Percentiles rank a stretch among this genome's conserved stretches.
Evolutionary conservation across 2,329 filamentous ascomycete genomes (phyloP).

Genomic region (Botrytis paeoniae): DNA sequence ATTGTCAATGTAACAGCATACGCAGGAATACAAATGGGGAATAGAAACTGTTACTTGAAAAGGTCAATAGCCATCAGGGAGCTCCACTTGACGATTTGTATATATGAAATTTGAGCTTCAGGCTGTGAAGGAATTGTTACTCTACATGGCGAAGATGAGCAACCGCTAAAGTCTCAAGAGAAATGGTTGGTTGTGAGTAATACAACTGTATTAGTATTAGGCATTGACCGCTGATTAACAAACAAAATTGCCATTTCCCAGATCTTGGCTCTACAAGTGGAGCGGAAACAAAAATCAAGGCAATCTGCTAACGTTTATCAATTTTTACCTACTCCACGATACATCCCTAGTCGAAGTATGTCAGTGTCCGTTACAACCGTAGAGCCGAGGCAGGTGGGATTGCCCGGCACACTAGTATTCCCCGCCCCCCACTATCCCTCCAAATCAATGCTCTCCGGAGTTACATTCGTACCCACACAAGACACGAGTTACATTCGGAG

Average conservation of each 20-base stretch:
- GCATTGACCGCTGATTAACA: neutral
- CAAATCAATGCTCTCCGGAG: neutral
- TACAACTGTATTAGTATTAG: neutral
- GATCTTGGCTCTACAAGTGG: neutral
- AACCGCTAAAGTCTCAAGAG: neutral
- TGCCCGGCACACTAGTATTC: neutral
- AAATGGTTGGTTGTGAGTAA: neutral
- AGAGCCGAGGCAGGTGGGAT: neutral
- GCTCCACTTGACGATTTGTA: neutral
- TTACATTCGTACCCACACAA: neutral
- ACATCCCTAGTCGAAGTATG: neutral
- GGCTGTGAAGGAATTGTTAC: neutral
- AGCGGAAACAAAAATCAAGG: neutral
- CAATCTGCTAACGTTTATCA: neutral
- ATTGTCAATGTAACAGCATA: neutral
- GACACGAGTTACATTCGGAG: neutral
- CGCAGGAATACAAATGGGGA: neutral
- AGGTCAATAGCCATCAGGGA: neutral
- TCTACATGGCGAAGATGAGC: neutral
- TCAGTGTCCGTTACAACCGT: neutral
- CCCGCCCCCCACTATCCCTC: neutral
- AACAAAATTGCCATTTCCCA: neutral
- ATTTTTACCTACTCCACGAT: neutral
- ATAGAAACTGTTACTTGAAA: neutral
- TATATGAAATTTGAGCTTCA: neutral